Conservation (phyloP, 2,329 filamentous ascomycete species). For the Xylariaceae sp. region DNA sequence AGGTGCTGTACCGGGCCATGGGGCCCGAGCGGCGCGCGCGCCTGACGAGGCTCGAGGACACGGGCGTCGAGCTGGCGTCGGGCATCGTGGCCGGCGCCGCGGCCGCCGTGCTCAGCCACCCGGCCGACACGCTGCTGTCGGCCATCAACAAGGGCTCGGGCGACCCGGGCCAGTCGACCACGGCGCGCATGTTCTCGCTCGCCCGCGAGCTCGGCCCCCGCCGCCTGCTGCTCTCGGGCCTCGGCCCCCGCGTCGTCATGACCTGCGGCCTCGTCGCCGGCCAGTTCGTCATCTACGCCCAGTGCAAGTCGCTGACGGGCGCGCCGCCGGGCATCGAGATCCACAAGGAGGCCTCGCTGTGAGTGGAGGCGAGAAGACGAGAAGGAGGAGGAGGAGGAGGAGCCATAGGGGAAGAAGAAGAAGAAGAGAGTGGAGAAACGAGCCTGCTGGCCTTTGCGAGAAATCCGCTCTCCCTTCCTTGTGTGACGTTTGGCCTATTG, state of each 20-base stretch:
- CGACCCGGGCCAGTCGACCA: slow-evolving; percentile 37
- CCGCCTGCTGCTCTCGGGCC: slow-evolving; percentile 37
- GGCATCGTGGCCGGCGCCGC: slow-evolving; percentile 84
- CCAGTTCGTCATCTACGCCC: slow-evolving; percentile 49
- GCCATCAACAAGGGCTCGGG: slow-evolving; percentile 50
- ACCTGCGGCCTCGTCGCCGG: slow-evolving; percentile 44
- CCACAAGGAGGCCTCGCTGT: slow-evolving; percentile 34
- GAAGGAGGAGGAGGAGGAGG: too few species aligned
- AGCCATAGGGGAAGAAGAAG: too few species aligned
- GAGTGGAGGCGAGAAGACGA: too few species aligned
- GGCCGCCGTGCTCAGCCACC: slow-evolving; percentile 81
- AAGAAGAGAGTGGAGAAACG: too few species aligned
- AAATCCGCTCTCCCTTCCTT: too few species aligned
- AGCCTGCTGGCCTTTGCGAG: too few species aligned
- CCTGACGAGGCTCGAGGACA: slow-evolving; percentile 64
- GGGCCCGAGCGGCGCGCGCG: slow-evolving; percentile 60
- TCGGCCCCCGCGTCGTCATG: slow-evolving; percentile 46
- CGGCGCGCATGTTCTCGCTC: slow-evolving; percentile 45
- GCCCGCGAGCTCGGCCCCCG: slow-evolving; percentile 43
- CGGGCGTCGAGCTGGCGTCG: slow-evolving; percentile 75
- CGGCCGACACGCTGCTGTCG: slow-evolving; percentile 60
- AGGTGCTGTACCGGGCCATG: slow-evolving; percentile 62
- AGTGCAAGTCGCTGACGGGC: slow-evolving; percentile 45
- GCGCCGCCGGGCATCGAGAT: slow-evolving; percentile 45
- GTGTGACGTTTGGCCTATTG: too few species aligned